Evolutionary conservation across 495 filamentous ascomycete species (phyloP).

Genomic region (Penicillium manginii): DNA sequence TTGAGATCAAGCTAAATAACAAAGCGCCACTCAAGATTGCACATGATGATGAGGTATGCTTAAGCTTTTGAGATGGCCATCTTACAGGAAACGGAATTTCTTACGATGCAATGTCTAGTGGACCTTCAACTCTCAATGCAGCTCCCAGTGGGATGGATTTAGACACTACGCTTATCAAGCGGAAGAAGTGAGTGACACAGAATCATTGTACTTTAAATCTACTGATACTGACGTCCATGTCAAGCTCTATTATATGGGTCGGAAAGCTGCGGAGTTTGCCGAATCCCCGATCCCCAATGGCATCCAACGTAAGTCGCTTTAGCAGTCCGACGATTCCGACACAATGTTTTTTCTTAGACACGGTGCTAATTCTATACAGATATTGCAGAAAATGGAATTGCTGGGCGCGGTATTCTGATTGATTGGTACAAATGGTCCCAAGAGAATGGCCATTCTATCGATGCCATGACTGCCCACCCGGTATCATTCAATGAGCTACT

Average conservation of each 20-base stretch:
- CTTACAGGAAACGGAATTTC: background rate
- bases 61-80: background rate
- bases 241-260: conserved; percentile 58
- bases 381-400: conserved; percentile 40
- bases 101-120: background rate
- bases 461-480: conserved; percentile 28
- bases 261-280: conserved; percentile 56
- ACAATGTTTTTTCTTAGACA: no score
- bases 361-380: conserved; percentile 12
- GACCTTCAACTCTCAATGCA: conserved; percentile 42
- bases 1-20: conserved; percentile 3
- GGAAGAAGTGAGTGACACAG: conserved; percentile 21
- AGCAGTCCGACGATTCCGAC: background rate
- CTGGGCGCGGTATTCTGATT: conserved; percentile 52
- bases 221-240: background rate
- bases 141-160: conserved; percentile 56
- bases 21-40: conserved; percentile 1
- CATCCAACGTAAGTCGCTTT: conserved; percentile 34
- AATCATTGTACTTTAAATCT: background rate
- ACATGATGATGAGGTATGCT: conserved; percentile 8
- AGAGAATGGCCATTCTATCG: conserved; percentile 23
- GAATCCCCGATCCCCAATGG: conserved; percentile 25
- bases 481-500: conserved; percentile 41
- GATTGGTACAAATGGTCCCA: conserved; percentile 51
- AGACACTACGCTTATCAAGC: conserved; percentile 43